These are phyloP conservation scores for Xanthoparmelia taractica DNA, from an alignment of 495 filamentous ascomycete species.

Conservation along the genomic window DNA sequence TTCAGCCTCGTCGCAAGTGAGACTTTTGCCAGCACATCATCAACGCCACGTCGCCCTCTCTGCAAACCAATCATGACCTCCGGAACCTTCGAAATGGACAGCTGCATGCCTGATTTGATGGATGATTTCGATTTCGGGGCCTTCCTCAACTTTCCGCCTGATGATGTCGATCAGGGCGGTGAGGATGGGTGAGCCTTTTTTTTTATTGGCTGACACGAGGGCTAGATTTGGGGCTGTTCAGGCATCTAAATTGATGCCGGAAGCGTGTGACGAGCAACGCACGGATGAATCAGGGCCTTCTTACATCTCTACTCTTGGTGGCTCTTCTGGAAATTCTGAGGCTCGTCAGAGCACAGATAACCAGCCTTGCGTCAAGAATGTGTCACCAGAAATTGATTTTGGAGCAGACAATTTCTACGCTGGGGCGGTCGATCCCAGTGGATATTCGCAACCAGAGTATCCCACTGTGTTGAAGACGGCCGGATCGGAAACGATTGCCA, in stretches of 20 bases:
- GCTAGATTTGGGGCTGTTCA: not conserved
- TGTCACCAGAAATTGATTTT: not conserved
- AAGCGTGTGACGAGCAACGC: no score
- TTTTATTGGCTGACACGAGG: conserved; percentile 1
- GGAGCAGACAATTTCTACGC: not conserved
- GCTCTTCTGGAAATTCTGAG: not conserved
- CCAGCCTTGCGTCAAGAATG: not conserved
- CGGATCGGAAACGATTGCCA: not conserved
- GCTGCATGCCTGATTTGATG: not conserved
- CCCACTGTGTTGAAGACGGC: not conserved
- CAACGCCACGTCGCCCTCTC: not conserved
- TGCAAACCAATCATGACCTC: not conserved
- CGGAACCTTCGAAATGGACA: not conserved
- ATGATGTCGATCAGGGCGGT: not conserved
- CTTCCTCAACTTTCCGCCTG: not conserved
- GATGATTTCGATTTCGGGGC: not conserved
- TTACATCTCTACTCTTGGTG: not conserved
- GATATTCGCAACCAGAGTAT: not conserved
- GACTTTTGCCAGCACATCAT: not conserved
- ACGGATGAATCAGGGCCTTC: no score
- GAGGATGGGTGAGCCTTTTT: not conserved
- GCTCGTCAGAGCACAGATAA: not conserved
- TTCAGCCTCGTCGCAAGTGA: conserved; percentile 2
- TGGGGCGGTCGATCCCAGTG: not conserved
- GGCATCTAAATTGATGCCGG: no score